These are phyloP conservation scores for Nannochloris sp. DNA, from an alignment of 139 green algal species.

Conservation along the genomic window DNA sequence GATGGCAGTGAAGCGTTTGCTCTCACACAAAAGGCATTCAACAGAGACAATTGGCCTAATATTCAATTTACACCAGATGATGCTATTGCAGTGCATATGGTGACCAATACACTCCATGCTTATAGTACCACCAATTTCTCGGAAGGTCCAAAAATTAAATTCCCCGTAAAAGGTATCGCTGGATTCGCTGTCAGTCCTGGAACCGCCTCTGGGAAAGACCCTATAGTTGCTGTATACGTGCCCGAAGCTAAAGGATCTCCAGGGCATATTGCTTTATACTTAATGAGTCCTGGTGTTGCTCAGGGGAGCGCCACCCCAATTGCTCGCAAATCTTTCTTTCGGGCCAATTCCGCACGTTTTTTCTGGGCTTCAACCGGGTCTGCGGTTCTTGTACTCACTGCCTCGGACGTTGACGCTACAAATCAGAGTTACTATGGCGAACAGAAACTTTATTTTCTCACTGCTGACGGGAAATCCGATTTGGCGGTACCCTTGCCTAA, in stretches of 20 bases:
- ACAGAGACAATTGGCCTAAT: conserved; percentile 68
- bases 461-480: conserved; percentile 51
- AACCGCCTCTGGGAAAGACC: background rate
- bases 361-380: conserved; percentile 54
- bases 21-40: conserved; percentile 52
- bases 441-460: conserved; percentile 85
- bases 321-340: conserved; percentile 18
- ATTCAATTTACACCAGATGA: conserved; percentile 75
- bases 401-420: conserved; percentile 85
- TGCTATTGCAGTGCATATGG: conserved; percentile 39
- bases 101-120: conserved; percentile 83
- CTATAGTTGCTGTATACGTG: conserved; percentile 49
- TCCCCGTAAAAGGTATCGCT: conserved; percentile 59
- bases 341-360: conserved; percentile 35
- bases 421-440: conserved; percentile 89
- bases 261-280: conserved; percentile 57
- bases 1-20: conserved; percentile 30
- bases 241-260: conserved; percentile 71
- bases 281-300: background rate
- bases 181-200: conserved; percentile 43
- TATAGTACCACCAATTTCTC: conserved; percentile 52
- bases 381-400: conserved; percentile 71
- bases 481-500: conserved; percentile 65
- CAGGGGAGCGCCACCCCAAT: conserved; percentile 3
- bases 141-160: conserved; percentile 33